Evolutionary conservation across 768 basidiomycete species (phyloP).

Genomic region (Calocera viscosa): DNA sequence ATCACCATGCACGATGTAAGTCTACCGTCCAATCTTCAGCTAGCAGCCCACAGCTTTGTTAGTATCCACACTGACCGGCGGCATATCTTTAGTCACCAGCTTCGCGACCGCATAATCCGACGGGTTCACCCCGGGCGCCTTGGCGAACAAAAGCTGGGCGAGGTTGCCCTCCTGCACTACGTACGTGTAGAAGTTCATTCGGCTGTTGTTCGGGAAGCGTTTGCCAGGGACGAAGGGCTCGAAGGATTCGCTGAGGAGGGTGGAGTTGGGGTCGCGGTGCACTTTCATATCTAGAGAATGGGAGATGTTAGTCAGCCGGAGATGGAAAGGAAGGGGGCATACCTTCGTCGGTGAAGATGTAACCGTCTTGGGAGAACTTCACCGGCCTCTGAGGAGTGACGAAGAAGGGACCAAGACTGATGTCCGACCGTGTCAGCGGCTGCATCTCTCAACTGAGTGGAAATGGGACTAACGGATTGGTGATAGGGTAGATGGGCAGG

Average conservation of each 20-base stretch:
- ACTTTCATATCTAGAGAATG: neutral
- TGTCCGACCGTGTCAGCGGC: neutral
- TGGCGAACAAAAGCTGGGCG: neutral
- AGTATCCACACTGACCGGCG: slow-evolving; percentile 1
- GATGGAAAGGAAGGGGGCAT: neutral
- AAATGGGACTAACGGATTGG: neutral
- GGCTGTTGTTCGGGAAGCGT: neutral
- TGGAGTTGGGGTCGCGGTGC: slow-evolving; percentile 1
- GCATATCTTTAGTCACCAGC: neutral
- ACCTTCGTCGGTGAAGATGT: slow-evolving; percentile 3
- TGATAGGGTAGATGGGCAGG: neutral
- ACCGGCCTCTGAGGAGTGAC: neutral
- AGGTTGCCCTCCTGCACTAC: slow-evolving; percentile 3
- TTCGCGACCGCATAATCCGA: neutral
- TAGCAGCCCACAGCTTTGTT: neutral
- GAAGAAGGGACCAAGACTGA: neutral
- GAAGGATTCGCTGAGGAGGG: neutral
- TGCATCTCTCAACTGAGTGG: neutral
- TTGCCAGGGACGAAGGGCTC: neutral
- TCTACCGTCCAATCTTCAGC: neutral
- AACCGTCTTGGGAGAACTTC: neutral
- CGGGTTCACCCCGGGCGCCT: slow-evolving; percentile 1
- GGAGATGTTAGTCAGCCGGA: neutral
- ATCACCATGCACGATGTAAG: neutral
- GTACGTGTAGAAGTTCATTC: slow-evolving; percentile 5